These are phyloP conservation scores for Hortaea sp. DNA, from an alignment of 2,329 filamentous ascomycete genomes.

Conservation along the genomic window DNA sequence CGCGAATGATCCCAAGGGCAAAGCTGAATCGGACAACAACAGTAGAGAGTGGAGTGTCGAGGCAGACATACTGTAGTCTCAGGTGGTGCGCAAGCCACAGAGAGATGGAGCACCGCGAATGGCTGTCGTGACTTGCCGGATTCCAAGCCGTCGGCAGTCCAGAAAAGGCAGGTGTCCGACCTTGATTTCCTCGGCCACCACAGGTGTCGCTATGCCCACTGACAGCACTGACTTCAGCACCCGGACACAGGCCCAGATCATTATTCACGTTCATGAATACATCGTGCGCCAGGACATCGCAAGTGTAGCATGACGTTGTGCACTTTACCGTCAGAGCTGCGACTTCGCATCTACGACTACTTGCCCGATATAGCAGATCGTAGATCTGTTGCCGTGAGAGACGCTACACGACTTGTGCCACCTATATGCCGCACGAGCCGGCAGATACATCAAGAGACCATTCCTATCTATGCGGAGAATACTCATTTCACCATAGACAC, in stretches of 20 bases:
- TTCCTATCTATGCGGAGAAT: conserved; percentile 13
- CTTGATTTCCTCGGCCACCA: no score
- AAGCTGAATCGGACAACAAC: conserved; percentile 68
- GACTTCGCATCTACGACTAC: conserved; percentile 4
- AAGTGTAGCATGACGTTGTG: not conserved
- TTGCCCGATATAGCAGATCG: conserved; percentile 1
- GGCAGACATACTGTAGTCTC: not conserved
- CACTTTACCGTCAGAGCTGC: conserved; percentile 3
- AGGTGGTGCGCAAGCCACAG: no score
- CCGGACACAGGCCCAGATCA: no score
- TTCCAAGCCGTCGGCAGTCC: no score
- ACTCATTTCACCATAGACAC: conserved; percentile 14
- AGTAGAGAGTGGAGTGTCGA: conserved; percentile 55
- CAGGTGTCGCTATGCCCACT: no score
- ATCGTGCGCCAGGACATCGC: not conserved
- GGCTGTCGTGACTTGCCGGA: no score
- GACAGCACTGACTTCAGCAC: no score
- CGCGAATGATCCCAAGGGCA: conserved; percentile 77
- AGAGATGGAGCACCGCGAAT: no score
- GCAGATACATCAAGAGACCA: conserved; percentile 13
- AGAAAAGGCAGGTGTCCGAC: no score
- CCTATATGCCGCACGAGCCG: conserved; percentile 12
- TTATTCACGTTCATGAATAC: no score
- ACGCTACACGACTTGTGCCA: conserved; percentile 10
- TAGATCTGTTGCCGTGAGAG: conserved; percentile 8